Base-by-base conservation (phyloP, 139 green algal species). In the Pycnococcus provasolii region DNA sequence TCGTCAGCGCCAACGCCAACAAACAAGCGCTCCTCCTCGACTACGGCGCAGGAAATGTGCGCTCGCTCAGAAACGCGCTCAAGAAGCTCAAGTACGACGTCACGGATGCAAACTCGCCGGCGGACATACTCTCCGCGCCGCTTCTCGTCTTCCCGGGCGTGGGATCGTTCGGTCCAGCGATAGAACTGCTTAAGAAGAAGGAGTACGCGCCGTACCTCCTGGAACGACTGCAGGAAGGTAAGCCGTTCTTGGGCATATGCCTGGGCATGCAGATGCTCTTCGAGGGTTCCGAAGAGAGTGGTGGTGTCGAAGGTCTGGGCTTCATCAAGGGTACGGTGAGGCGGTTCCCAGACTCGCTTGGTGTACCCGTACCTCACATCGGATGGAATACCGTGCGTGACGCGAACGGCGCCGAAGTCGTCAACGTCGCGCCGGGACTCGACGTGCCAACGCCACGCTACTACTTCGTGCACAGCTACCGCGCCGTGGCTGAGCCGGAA, bases 401-500 rank as follows among this genome's bases (percentile, higher is more conserved):
- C 53, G 26, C 26, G 26, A 26, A 26, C 7, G 42, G 26, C 26
- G 26, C 26, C 26, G 26, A 26, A 26, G 26, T 26, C 26, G 26
- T 26, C 26, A 26, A 26, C 26, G 26, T 26, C 26, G 26, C 26
- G 26, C 26, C 26, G 26, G 26, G 26, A 26, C 26, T 26, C 26
- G 26, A 26, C 26, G 26, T 26, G 26, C 26, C 26, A 26, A 26
- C 26, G 26, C 26, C 26, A 26, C 26, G 26, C 26, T 26, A 26
- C 26, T 99, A 99, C 79, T 99, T 96, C 72, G 92, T 98, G 64
- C 92, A 99, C 87, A 96, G 90, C 2, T 99, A 89, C 81, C 80
- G 78, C 74, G 26, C 26, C 26, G 26, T 26, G 26, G 26, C 26
- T 26, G 26, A 26, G 26, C 26, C 26, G 26, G 26, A 26, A 26